Base-by-base conservation (phyloP, 73 alveolate species). In the Tetrahymena malaccensis region DNA sequence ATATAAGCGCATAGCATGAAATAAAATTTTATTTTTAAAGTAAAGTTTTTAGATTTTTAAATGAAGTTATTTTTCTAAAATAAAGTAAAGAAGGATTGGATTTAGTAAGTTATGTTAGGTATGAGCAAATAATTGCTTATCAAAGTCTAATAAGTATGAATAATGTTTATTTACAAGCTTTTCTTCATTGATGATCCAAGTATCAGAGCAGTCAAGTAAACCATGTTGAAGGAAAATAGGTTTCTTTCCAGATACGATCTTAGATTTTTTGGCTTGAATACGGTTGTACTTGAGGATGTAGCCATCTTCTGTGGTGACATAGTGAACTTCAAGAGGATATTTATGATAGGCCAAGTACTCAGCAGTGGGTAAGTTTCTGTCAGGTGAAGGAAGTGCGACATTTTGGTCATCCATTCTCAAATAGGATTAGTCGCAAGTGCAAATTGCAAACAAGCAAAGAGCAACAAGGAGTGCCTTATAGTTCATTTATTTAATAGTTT, bases 161-260 rank as follows among this genome's bases (percentile, higher is more conserved):
- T 40, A 40, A 40, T 7, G 3, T 56, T 70, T 12, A n/a, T 7
- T 70, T 70, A 70, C 98, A 37, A 94, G 96, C 94, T 98, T 98
- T 38, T 94, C 97, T 84, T 94, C 97, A 94, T 99, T 98, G 94
- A 98, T 94, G 35, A 99, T 96, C 97, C 98, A 98, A 70, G 97
- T 96, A 96, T 97, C 98, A 34, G 99, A 96, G 38, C 98, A 95
- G 57, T 96, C 99, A 2, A 95, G 85, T 33, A 99, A 96, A 19
- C 99, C 99, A 84, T 99, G 99, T 97, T 98, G 98, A 55, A 99
- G 94, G 94, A 96, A 96, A 10, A 97, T 99, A 34, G 97, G 99
- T 34, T 98, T 98, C 85, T 95, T 96, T 13, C 98, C 97, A 10
- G 95, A 25, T 3, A 96, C 97, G 22, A 94, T 95, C 94, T 97